These are phyloP conservation scores for Spergularia azorica DNA, from an alignment of 179 eudicot species.

Conservation along the genomic window DNA sequence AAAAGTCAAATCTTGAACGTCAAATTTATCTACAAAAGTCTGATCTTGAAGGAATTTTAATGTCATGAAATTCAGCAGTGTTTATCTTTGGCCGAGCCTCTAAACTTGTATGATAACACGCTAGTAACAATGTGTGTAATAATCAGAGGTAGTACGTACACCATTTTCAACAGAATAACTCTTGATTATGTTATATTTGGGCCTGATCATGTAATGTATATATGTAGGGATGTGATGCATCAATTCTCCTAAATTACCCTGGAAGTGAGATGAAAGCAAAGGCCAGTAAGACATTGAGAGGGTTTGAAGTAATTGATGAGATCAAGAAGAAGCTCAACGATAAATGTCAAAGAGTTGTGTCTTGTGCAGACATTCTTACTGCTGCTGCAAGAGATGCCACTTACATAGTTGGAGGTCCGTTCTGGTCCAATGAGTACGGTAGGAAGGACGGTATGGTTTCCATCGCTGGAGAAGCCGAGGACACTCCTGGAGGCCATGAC, in stretches of 20 bases:
- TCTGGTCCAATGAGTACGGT: constrained; percentile 67
- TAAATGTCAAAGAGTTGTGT: constrained; percentile 61
- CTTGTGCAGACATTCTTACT: constrained; percentile 83
- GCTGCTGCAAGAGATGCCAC: constrained; percentile 86
- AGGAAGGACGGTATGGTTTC: constrained; percentile 69
- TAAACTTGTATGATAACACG: no score
- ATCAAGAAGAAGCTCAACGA: constrained; percentile 61
- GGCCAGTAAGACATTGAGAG: constrained; percentile 68
- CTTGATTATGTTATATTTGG: no score
- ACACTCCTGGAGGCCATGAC: constrained; percentile 55
- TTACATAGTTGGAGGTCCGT: constrained; percentile 57
- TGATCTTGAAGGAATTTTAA: no score
- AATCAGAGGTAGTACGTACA: no score
- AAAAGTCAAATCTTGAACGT: no score
- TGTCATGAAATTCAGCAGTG: no score
- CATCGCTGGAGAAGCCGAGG: constrained; percentile 45
- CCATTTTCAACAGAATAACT: no score
- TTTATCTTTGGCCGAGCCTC: no score
- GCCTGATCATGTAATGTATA: neutral
- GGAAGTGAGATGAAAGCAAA: constrained; percentile 61
- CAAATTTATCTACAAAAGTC: no score
- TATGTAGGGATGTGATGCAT: constrained; percentile 78
- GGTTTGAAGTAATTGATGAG: constrained; percentile 64
- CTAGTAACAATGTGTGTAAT: no score
- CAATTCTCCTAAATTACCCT: constrained; percentile 51